Base-by-base conservation (phyloP, 2,329 filamentous ascomycete genomes). In the Penicillium concentricum region DNA sequence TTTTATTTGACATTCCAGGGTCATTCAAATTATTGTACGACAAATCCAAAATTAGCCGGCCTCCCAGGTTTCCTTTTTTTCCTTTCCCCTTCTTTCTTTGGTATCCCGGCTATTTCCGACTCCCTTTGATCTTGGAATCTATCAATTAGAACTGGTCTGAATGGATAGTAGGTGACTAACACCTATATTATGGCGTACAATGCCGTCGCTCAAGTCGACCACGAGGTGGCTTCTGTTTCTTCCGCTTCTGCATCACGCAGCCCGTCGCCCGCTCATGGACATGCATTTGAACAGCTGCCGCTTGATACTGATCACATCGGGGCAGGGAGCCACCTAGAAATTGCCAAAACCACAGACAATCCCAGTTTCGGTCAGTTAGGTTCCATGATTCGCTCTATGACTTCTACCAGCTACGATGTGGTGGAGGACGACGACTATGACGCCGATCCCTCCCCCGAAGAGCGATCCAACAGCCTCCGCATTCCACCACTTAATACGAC, bases 341-440 rank as follows among this genome's bases (percentile, higher is more conserved):
- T 60, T 10, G 70, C 72, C n/a, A 67, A 60, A 51, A 63, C 64
- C 16, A 49, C 56, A 18, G 67, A 72, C 5, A 64, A 67, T 38
- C 61, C 61, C 42, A 61, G 56, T 43, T 56, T 71, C 44, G 54
- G 60, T 26, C 54, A 57, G 32, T 57, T 76, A 22, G 64, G 69
- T 38, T 72, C 71, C 24, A 69, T 76, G 56, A 71, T 76, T 58
- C 71, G 70, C 50, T 75, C 74, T 32, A 67, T 76, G 62, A 72
- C 67, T 48, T 64, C 69, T 26, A 66, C 69, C 24, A 76, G 70
- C 60, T 80, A 80, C 65, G 76, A 79, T 51, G 69, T 79, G 56
- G 70, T 80, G 28, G 78, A 79, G 59, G 76, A 74, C 34, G 77
- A 80, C 60, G 77, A 79, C 61, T 78, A 79, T 60, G 76, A 78